Evolutionary conservation across 306 rosid genomes (phyloP), one percentile per base, ranked within the genome.

Genomic region (Hippophae rhamnoides): DNA sequence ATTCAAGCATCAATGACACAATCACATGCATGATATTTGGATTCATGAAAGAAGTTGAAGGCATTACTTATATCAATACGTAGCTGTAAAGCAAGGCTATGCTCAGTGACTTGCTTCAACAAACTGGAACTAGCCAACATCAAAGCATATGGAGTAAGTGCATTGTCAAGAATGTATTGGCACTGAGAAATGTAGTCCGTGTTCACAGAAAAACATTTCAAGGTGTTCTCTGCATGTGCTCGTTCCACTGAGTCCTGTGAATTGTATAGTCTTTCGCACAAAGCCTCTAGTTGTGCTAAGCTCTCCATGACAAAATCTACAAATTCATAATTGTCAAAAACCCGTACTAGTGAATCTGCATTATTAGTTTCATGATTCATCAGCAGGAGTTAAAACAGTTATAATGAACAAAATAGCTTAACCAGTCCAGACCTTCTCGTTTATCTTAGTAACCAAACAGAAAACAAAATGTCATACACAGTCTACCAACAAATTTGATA

Each of bases 91-190:
- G 86, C 86, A 10, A 81, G 76, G 71, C 78, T 81, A 53, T 81
- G 86, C 56, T 81, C 83, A 3, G 86, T 81, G 67, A 81, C 83
- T 77, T 81, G 86, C 76, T 81, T 81, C 82, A 81, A 62, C 78
- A 81, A 59, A 57, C 86, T 81, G 3, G 86, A 81, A 51, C 86
- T 81, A 7, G 86, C 86, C 13, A 81, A 74, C 86, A 81, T 81
- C 66, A 81, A 46, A 7, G 86, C 86, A 26, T 81, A 81, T 2
- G 86, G 86, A 11, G 86, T 81, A 43, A 77, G 57, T 5, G 86
- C 80, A 71, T 77, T 74, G 75, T 81, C 86, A 5, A 81, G 86
- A 71, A 81, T 81, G 78, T 74, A 81, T 18, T 81, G 86, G 52
- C 86, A 81, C 64, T 81, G 86, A 2, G 86, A 81, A 41, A 81